These are phyloP conservation scores for Botryotinia calthae DNA, from an alignment of 2,329 filamentous ascomycete genomes.

Conservation along the genomic window DNA sequence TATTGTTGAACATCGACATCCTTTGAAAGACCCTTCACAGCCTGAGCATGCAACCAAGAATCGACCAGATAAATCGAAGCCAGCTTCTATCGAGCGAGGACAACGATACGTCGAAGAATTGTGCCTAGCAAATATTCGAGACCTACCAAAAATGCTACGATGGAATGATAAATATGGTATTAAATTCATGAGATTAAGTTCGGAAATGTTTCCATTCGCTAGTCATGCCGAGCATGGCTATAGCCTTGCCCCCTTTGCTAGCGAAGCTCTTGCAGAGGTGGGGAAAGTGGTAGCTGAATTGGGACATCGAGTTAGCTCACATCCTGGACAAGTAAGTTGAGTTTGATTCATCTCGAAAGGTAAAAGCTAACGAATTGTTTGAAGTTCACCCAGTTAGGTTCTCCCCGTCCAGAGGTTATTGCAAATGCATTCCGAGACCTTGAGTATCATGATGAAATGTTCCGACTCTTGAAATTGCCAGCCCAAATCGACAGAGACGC, in stretches of 20 bases:
- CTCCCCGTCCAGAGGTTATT: constrained; percentile 74
- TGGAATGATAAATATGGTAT: constrained; percentile 95
- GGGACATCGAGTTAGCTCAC: constrained; percentile 82
- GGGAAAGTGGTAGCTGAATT: constrained; percentile 74
- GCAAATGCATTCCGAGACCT: constrained; percentile 75
- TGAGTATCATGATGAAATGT: constrained; percentile 83
- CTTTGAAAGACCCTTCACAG: constrained; percentile 69
- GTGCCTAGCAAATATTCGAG: constrained; percentile 76
- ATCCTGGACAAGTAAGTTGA: constrained; percentile 66
- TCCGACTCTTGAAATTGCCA: constrained; percentile 72
- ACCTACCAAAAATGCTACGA: constrained; percentile 78
- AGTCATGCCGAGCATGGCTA: constrained; percentile 87
- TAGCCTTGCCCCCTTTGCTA: constrained; percentile 77
- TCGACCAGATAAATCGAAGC: constrained; percentile 70
- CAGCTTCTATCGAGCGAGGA: constrained; percentile 64
- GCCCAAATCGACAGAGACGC: constrained; percentile 79
- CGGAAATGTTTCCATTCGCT: constrained; percentile 96
- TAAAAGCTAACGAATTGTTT: background rate
- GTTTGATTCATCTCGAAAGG: background rate
- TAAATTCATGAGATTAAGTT: constrained; percentile 87
- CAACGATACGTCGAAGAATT: constrained; percentile 72
- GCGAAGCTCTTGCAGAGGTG: constrained; percentile 70
- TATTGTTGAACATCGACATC: constrained; percentile 84
- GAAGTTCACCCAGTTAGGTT: constrained; percentile 84
- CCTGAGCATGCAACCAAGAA: constrained; percentile 85